Evolutionary conservation across 2,329 filamentous ascomycete genomes (phyloP).

Genomic region (Fusarium subtropicale): DNA sequence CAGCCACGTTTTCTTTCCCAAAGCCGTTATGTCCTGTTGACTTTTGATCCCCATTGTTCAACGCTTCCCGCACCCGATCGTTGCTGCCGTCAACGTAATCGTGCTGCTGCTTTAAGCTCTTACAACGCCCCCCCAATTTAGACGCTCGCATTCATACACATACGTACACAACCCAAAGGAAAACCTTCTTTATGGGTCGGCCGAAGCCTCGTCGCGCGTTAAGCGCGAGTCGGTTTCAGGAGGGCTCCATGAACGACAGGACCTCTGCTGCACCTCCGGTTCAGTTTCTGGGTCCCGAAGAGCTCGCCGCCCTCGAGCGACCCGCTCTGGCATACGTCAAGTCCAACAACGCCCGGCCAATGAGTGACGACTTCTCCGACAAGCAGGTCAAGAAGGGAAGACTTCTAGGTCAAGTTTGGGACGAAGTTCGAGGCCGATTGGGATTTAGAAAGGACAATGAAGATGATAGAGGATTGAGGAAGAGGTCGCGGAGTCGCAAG

Average conservation of each 20-base stretch:
- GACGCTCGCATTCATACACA: constrained; percentile 20
- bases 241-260: constrained; percentile 89
- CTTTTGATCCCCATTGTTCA: constrained; percentile 5
- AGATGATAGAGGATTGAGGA: constrained; percentile 43
- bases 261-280: constrained; percentile 76
- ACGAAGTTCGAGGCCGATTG: constrained; percentile 52
- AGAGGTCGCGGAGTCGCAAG: constrained; percentile 42
- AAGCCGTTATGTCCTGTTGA: constrained; percentile 22
- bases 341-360: constrained; percentile 33
- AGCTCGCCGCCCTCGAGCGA: constrained; percentile 49
- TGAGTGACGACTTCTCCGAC: constrained; percentile 51
- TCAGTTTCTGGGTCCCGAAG: constrained; percentile 67
- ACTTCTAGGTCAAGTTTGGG: constrained; percentile 55
- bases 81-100: constrained; percentile 18
- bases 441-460: constrained; percentile 46
- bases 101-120: constrained; percentile 21
- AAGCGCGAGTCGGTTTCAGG: constrained; percentile 69
- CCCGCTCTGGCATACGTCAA: constrained; percentile 32
- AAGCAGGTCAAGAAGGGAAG: constrained; percentile 48
- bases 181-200: constrained; percentile 45
- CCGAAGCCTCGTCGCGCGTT: constrained; percentile 51
- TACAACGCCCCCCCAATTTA: constrained; percentile 8
- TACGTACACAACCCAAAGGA: constrained; percentile 11
- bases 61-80: constrained; percentile 13
- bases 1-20: constrained; percentile 23